phyloP scores from a whole-genome alignment of 2,329 filamentous ascomycete genomes.

The Atkinsonella hypoxylon region DNA sequence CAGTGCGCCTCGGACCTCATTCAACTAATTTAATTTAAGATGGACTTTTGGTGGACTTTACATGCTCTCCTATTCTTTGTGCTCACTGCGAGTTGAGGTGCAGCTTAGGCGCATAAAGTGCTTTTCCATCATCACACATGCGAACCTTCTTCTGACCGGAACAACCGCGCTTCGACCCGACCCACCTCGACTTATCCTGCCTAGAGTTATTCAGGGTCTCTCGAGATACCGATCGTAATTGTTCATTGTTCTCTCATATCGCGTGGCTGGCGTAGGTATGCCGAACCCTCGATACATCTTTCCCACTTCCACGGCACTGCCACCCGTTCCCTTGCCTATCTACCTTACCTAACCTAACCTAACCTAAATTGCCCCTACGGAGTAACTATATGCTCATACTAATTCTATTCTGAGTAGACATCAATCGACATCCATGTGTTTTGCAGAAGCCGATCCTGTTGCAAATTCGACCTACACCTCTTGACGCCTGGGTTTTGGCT shows the following conservation, averaged over 20 bases:
- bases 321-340: neutral
- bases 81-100: neutral
- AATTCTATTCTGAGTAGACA: too few species aligned
- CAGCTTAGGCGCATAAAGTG: neutral
- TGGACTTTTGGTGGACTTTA: neutral
- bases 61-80: neutral
- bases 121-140: neutral
- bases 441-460: neutral
- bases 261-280: neutral
- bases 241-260: neutral
- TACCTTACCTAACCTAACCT: neutral
- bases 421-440: neutral
- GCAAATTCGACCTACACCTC: neutral
- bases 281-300: constrained; percentile 1
- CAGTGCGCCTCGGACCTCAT: neutral
- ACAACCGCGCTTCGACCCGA: neutral
- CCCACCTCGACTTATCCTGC: neutral
- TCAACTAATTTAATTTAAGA: neutral
- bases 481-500: neutral
- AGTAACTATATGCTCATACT: neutral
- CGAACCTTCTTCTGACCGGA: neutral
- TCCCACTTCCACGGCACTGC: neutral
- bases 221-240: neutral
- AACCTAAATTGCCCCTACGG: neutral
- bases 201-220: neutral